phyloP scores from a whole-genome alignment of 768 basidiomycete species.

The Tricholoma flavovirens region DNA sequence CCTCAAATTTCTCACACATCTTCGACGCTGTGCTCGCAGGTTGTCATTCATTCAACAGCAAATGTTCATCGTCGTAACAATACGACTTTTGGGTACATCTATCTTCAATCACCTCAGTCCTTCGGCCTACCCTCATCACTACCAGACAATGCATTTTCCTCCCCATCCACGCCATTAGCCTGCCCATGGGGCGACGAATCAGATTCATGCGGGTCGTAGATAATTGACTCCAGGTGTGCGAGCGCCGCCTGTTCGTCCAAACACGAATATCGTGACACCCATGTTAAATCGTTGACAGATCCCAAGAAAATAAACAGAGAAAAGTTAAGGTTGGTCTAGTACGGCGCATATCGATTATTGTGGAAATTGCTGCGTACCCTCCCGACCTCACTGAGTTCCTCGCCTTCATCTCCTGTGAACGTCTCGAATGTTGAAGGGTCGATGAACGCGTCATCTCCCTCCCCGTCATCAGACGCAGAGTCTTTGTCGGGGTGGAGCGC shows the following conservation, averaged over 20 bases:
- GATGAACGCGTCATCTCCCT: constrained; percentile 52
- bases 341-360: constrained; percentile 74
- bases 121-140: not conserved
- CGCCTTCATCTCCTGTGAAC: constrained; percentile 50
- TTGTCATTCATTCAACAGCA: no score
- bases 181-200: constrained; percentile 3
- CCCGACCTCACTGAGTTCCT: constrained; percentile 83
- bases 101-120: not conserved
- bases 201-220: constrained; percentile 44
- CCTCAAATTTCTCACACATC: no score
- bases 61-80: not conserved
- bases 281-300: not conserved
- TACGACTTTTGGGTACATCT: not conserved
- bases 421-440: constrained; percentile 49
- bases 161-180: constrained; percentile 6
- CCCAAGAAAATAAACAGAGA: constrained; percentile 8
- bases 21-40: no score
- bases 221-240: constrained; percentile 78
- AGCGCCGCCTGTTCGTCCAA: constrained; percentile 61
- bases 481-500: constrained; percentile 73
- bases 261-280: constrained; percentile 1
- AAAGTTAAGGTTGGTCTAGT: constrained; percentile 52
- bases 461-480: constrained; percentile 43
- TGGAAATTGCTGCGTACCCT: constrained; percentile 91
- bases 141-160: not conserved